A percentile compares a stretch with the other conserved stretches of the same genome.
phyloP scores from a whole-genome alignment of 2,329 filamentous ascomycete species.

The Leptographium wingfieldii region DNA sequence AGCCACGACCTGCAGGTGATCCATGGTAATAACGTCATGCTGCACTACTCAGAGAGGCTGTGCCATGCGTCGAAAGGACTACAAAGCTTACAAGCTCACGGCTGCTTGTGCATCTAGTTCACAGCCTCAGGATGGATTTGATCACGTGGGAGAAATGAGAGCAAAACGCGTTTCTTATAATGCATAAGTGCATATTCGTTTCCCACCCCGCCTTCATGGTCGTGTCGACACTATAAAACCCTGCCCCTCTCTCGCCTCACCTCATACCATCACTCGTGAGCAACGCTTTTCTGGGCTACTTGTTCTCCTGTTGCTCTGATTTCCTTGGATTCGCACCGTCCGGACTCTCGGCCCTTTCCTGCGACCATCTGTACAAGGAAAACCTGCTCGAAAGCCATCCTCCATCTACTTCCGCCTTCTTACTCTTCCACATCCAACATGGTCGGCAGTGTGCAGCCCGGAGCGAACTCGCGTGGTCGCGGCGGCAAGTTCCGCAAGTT shows the following conservation, averaged over 20 bases:
- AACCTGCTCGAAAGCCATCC: neutral
- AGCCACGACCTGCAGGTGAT: neutral
- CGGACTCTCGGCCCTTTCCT: neutral
- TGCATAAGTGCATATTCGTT: neutral
- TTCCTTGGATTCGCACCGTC: no score
- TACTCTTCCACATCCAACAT: conserved; percentile 1
- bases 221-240: neutral
- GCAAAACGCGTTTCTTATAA: neutral
- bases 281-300: neutral
- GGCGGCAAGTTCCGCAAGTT: conserved; percentile 93
- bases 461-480: conserved; percentile 54
- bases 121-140: neutral
- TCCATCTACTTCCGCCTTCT: no score
- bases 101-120: neutral
- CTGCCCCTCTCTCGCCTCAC: neutral
- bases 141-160: neutral
- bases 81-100: neutral
- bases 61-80: neutral
- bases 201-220: neutral
- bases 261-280: neutral
- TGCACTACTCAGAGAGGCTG: neutral
- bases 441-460: conserved; percentile 27
- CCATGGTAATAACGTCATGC: neutral
- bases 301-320: neutral
- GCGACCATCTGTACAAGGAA: neutral